Evolutionary conservation across 805 yeast species (phyloP), one percentile per base, ranked within the genome.

Genomic region (Dipodascus albidus): DNA sequence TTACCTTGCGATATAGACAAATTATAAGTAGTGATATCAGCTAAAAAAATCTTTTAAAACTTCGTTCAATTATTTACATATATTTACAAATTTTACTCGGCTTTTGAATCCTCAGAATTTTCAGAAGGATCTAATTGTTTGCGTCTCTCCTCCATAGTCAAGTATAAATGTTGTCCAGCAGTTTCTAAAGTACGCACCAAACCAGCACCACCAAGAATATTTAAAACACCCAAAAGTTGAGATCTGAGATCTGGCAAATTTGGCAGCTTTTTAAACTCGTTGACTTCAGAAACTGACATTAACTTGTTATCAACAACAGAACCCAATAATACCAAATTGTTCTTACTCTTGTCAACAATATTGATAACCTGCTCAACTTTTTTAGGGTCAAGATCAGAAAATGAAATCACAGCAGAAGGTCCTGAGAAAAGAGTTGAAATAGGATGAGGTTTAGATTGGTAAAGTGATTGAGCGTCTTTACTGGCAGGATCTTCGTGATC

Each of bases 121-220:
- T 22, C 56, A 53, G 23, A 23, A 17, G 50, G 49, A 44, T 66
- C 70, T 44, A 59, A 61, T 57, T 75, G 75, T 64, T 78, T 72
- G 52, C 71, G 69, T 59, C 82, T 85, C 54, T 82, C 74, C 56
- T 86, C 83, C 68, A 90, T 69, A 6, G 95, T 85, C 68, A 88
- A 72, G 64, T 87, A 87, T 60, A 90, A 76, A 54, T 72, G 70
- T 58, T 80, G 80, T 15, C 86, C 70, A n/a, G 87, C 73, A 19
- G 84, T 66, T 69, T 85, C 83, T 64, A 91, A 76, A 17, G 96
- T 87, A 70, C 79, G 79, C 11, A 85, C 95, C 65, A 91, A 76
- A 9, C 95, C 95, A 48, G 87, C 90, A 64, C 97, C 98, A 54
- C 96, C 87, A 58, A 87, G 74, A 54, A 85, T 70, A n/a, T 90